Percentiles rank a stretch among this genome's conserved stretches.
phyloP scores from a whole-genome alignment of 129 eudicot genomes.

The Flaveria ramosissima region DNA sequence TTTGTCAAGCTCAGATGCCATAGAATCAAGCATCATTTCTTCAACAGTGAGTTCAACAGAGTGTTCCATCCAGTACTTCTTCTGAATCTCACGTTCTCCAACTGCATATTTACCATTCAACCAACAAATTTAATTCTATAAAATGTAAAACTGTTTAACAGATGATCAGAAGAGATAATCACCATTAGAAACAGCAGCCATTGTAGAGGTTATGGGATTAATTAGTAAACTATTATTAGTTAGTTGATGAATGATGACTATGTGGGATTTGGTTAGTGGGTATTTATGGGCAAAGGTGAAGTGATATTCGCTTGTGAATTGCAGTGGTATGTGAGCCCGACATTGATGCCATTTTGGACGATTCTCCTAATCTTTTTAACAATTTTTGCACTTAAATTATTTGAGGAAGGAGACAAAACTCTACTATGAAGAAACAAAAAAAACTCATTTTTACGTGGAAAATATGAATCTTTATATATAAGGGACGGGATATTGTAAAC shows the following conservation, averaged over 20 bases:
- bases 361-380: background rate
- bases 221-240: no score
- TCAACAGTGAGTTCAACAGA: constrained; percentile 2
- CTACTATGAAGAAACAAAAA: no score
- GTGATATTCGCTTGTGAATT: background rate
- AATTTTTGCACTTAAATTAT: background rate
- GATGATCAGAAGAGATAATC: constrained; percentile 17
- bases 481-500: no score
- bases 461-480: no score
- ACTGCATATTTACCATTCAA: constrained; percentile 27
- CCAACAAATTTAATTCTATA: constrained; percentile 5
- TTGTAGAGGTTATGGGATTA: constrained; percentile 5
- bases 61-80: constrained; percentile 74
- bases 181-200: constrained; percentile 54
- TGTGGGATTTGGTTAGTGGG: constrained; percentile 21
- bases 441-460: no score
- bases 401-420: background rate
- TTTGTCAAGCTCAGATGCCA: constrained; percentile 70
- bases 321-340: constrained; percentile 24
- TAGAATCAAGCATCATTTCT: constrained; percentile 16
- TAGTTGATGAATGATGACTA: no score
- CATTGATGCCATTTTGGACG: constrained; percentile 26
- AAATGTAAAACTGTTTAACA: background rate
- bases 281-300: constrained; percentile 32
- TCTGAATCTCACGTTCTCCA: constrained; percentile 80